Percentiles rank a stretch among this genome's conserved stretches.
These are phyloP conservation scores for Chlorella ohadii DNA, from an alignment of 139 green algal genomes.

Conservation along the genomic window DNA sequence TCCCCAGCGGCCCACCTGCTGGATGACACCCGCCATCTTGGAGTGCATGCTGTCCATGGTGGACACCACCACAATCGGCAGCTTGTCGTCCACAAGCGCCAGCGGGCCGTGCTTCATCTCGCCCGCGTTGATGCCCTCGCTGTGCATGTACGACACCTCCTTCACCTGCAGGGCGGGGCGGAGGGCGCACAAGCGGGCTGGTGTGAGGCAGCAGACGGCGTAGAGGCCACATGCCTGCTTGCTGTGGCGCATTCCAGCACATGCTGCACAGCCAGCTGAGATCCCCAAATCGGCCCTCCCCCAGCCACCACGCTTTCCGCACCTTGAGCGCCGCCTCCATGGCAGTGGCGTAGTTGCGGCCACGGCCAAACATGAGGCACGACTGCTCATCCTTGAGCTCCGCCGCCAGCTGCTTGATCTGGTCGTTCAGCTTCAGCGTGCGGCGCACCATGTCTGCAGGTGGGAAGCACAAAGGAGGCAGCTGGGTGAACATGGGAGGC, in stretches of 20 bases:
- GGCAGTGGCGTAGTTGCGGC: constrained; percentile 82
- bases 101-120: constrained; percentile 99
- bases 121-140: constrained; percentile 96
- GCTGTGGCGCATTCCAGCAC: too few relatives aligned
- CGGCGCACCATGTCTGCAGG: constrained; percentile 29
- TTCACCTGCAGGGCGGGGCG: constrained; percentile 66
- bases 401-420: constrained; percentile 65
- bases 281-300: too few relatives aligned
- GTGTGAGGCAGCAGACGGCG: background rate
- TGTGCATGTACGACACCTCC: constrained; percentile 96
- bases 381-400: constrained; percentile 66
- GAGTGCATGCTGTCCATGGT: constrained; percentile 76
- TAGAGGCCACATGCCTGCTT: too few relatives aligned
- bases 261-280: too few relatives aligned
- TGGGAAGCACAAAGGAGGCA: background rate
- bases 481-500: too few relatives aligned
- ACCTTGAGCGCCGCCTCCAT: constrained; percentile 73
- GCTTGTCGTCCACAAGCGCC: constrained; percentile 91
- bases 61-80: constrained; percentile 92
- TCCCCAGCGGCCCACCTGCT: constrained; percentile 64
- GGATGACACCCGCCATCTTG: constrained; percentile 93
- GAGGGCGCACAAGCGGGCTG: too few relatives aligned
- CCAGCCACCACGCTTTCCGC: background rate
- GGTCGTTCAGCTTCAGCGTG: constrained; percentile 59
- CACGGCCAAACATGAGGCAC: constrained; percentile 70